Conservation (phyloP, 2,329 filamentous ascomycete genomes). For the Colletotrichum neosansevieriae region DNA sequence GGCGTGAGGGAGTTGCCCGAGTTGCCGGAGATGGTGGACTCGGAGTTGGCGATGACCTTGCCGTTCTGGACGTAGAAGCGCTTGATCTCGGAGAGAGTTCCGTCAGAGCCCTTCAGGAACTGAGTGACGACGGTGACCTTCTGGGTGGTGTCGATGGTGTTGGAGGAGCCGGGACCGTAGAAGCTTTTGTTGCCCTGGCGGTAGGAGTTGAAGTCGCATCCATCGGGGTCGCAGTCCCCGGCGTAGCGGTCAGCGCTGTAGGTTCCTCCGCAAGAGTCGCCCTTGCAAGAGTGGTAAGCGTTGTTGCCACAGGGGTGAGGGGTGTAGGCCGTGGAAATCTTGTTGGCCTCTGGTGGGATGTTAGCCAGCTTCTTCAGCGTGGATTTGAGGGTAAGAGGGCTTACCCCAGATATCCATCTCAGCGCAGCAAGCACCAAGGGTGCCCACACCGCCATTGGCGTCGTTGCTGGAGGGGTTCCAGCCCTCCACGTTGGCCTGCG, state of each 20-base stretch:
- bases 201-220: conserved; percentile 78
- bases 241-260: conserved; percentile 66
- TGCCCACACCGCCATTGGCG: conserved; percentile 64
- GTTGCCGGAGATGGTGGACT: conserved; percentile 54
- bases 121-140: conserved; percentile 76
- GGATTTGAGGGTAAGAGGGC: conserved; percentile 43
- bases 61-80: conserved; percentile 76
- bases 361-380: conserved; percentile 17
- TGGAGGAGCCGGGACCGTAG: conserved; percentile 67
- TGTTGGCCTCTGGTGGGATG: conserved; percentile 71
- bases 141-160: conserved; percentile 69
- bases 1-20: conserved; percentile 65
- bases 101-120: conserved; percentile 63
- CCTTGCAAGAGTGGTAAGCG: conserved; percentile 63
- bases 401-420: conserved; percentile 69
- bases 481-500: conserved; percentile 63
- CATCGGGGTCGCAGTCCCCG: conserved; percentile 75
- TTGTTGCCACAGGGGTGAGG: conserved; percentile 71
- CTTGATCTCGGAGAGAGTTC: conserved; percentile 70
- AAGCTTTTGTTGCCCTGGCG: conserved; percentile 73
- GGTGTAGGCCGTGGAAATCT: conserved; percentile 72
- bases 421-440: conserved; percentile 68
- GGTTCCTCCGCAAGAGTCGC: conserved; percentile 65
- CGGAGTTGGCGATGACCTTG: conserved; percentile 66
- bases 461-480: conserved; percentile 66